Evolutionary conservation across 805 yeast genomes (phyloP).

Genomic region (Hanseniaspora nectarophila): DNA sequence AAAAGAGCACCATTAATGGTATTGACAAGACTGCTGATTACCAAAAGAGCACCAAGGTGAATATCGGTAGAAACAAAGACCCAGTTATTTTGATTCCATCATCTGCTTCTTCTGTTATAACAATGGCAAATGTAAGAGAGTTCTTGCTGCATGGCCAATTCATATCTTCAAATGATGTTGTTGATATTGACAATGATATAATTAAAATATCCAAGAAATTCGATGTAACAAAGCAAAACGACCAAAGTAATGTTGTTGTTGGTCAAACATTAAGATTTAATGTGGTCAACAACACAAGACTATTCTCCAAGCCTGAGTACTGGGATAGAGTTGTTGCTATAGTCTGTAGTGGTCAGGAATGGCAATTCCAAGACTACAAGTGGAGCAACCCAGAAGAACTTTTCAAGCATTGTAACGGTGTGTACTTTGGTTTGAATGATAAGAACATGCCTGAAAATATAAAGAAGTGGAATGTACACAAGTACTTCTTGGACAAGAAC

Average conservation of each 20-base stretch:
- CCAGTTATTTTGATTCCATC: slow-evolving; percentile 73
- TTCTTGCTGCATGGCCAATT: slow-evolving; percentile 65
- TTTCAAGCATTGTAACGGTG: slow-evolving; percentile 78
- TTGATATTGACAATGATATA: slow-evolving; percentile 25
- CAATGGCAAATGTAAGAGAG: slow-evolving; percentile 51
- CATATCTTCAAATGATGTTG: slow-evolving; percentile 38
- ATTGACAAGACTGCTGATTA: background rate
- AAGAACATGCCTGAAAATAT: slow-evolving; percentile 68
- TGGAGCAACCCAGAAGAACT: slow-evolving; percentile 68
- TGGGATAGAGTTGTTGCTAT: slow-evolving; percentile 97
- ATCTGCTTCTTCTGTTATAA: slow-evolving; percentile 60
- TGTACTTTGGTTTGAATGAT: slow-evolving; percentile 59
- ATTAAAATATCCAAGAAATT: slow-evolving; percentile 27
- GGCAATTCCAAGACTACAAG: slow-evolving; percentile 89
- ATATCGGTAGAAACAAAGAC: slow-evolving; percentile 29
- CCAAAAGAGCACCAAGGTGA: slow-evolving; percentile 5
- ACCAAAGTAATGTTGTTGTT: slow-evolving; percentile 36
- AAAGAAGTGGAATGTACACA: slow-evolving; percentile 79
- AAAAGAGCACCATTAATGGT: background rate
- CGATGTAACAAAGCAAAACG: slow-evolving; percentile 25
- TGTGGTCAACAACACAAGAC: slow-evolving; percentile 79
- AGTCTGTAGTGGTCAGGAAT: slow-evolving; percentile 90
- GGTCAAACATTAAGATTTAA: slow-evolving; percentile 30
- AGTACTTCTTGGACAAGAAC: slow-evolving; percentile 63
- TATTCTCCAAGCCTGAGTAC: slow-evolving; percentile 84